Percentiles rank a stretch among this genome's conserved stretches.
Conservation (phyloP, 257 asterid genomes). For the Fraxinus cuspidata region DNA sequence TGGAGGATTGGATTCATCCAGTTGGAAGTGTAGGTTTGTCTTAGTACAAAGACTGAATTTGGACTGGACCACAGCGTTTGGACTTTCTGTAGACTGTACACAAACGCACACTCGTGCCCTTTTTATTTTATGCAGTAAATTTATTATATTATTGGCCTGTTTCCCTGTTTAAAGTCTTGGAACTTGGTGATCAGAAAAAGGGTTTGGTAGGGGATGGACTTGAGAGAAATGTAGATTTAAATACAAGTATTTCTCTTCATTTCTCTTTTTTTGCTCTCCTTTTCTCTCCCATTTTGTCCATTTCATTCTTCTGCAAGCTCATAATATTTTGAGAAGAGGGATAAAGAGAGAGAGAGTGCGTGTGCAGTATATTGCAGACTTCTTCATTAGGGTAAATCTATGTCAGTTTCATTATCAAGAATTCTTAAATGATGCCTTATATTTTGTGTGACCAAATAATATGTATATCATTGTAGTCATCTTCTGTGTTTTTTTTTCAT, state of each 20-base stretch:
- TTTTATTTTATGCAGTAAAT: conserved; percentile 18
- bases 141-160: background rate
- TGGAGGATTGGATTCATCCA: conserved; percentile 35
- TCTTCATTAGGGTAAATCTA: conserved; percentile 29
- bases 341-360: conserved; percentile 6
- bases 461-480: conserved; percentile 19
- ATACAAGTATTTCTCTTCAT: conserved; percentile 22
- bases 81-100: conserved; percentile 7
- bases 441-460: conserved; percentile 8
- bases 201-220: conserved; percentile 18
- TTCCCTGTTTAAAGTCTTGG: conserved; percentile 14
- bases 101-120: conserved; percentile 40
- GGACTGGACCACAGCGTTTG: conserved; percentile 47
- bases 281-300: conserved; percentile 10
- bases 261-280: conserved; percentile 25
- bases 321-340: background rate
- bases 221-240: conserved; percentile 22
- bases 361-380: background rate
- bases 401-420: conserved; percentile 22
- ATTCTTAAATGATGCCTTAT: background rate
- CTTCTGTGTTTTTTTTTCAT: background rate
- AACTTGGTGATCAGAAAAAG: conserved; percentile 31
- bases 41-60: conserved; percentile 25
- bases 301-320: conserved; percentile 9
- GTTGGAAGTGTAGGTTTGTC: conserved; percentile 39